A percentile compares a stretch with the other conserved stretches of the same genome.
Evolutionary conservation across 1,284 basidiomycete genomes (phyloP).

Genomic region (Phenoliferia sp.): DNA sequence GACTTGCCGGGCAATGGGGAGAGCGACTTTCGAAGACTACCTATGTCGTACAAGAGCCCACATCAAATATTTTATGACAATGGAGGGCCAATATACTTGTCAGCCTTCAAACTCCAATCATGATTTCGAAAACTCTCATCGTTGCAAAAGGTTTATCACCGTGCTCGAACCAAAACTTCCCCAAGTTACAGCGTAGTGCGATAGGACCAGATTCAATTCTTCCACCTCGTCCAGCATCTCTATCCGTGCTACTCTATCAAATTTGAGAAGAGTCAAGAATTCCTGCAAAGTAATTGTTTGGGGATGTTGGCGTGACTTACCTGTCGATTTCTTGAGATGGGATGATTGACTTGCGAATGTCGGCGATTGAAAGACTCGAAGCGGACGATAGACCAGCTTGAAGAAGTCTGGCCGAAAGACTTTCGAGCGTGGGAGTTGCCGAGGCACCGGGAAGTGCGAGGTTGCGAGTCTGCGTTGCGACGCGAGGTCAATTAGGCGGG

Average conservation of each 20-base stretch:
- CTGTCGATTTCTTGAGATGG: constrained; percentile 56
- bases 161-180: neutral
- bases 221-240: constrained; percentile 88
- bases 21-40: too few relatives aligned
- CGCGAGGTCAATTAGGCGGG: neutral
- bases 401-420: constrained; percentile 61
- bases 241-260: constrained; percentile 60
- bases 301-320: too few relatives aligned
- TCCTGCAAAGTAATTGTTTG: too few relatives aligned
- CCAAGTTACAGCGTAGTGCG: constrained; percentile 68
- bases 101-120: too few relatives aligned
- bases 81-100: too few relatives aligned
- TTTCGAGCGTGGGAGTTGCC: constrained; percentile 56
- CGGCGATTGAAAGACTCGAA: constrained; percentile 59
- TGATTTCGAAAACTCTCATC: too few relatives aligned
- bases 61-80: too few relatives aligned
- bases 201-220: constrained; percentile 78
- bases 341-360: constrained; percentile 60
- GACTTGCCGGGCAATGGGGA: too few relatives aligned
- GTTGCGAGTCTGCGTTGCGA: constrained; percentile 56
- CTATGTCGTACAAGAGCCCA: too few relatives aligned
- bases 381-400: constrained; percentile 54
- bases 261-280: neutral
- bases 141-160: neutral
- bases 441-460: constrained; percentile 67